These are phyloP conservation scores for Punica granatum DNA, from an alignment of 345 rosid genomes.

Conservation along the genomic window DNA sequence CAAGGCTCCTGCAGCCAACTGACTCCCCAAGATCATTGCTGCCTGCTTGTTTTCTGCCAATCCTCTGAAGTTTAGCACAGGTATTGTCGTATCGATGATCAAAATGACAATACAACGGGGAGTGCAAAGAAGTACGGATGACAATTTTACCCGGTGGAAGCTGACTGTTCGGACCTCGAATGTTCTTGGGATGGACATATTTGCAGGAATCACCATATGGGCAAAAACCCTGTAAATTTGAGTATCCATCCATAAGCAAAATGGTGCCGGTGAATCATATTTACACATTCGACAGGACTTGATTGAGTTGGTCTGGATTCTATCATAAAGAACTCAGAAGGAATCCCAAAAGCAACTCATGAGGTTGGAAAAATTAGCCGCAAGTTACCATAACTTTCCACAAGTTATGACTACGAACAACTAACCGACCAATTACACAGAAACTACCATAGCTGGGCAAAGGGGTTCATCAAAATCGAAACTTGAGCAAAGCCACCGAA, in stretches of 20 bases:
- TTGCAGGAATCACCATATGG: slow-evolving; percentile 77
- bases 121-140: background rate
- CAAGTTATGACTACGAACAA: background rate
- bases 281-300: background rate
- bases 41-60: slow-evolving; percentile 12
- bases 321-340: background rate
- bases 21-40: slow-evolving; percentile 13
- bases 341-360: background rate
- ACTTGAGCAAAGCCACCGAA: background rate
- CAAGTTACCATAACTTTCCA: background rate
- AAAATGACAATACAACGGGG: background rate
- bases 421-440: background rate
- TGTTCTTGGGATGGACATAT: slow-evolving; percentile 46
- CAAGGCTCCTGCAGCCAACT: slow-evolving; percentile 19
- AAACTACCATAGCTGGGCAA: background rate
- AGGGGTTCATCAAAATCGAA: background rate
- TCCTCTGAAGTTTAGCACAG: background rate
- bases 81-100: no score
- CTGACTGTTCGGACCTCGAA: background rate
- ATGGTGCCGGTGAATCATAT: background rate
- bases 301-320: background rate
- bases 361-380: background rate
- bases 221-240: slow-evolving; percentile 54
- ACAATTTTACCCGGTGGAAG: slow-evolving; percentile 6
- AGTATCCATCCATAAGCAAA: background rate